Evolutionary conservation across 257 asterid genomes (phyloP).

Genomic region (Henckelia pumila): DNA sequence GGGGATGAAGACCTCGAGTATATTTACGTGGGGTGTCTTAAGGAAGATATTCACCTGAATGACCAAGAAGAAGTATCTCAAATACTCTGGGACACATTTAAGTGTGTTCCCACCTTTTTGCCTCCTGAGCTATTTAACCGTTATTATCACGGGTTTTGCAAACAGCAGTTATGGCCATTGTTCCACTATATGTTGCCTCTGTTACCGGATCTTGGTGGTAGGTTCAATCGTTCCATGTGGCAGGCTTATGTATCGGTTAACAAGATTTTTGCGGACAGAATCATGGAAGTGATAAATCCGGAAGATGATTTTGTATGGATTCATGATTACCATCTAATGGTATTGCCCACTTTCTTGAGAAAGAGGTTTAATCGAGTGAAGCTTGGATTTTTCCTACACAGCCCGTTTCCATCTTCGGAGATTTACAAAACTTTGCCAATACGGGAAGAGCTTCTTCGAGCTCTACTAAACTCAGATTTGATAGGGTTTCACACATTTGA

Average conservation of each 20-base stretch:
- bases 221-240: background rate
- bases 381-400: background rate
- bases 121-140: constrained; percentile 47
- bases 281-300: background rate
- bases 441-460: background rate
- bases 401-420: background rate
- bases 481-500: background rate
- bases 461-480: background rate
- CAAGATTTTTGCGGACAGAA: background rate
- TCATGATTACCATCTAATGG: background rate
- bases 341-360: background rate
- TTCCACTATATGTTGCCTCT: background rate
- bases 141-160: constrained; percentile 6
- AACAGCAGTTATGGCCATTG: background rate
- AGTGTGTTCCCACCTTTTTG: constrained; percentile 54
- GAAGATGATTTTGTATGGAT: background rate
- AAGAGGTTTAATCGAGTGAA: background rate
- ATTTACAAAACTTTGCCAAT: background rate
- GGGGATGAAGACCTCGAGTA: constrained; percentile 53
- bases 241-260: background rate
- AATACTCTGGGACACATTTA: constrained; percentile 48
- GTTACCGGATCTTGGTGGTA: background rate
- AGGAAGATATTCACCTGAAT: constrained; percentile 53
- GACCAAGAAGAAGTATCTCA: constrained; percentile 59
- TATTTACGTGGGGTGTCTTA: constrained; percentile 56